Conservation (phyloP, 2,329 filamentous ascomycete genomes). For the Apiospora malaysiana region DNA sequence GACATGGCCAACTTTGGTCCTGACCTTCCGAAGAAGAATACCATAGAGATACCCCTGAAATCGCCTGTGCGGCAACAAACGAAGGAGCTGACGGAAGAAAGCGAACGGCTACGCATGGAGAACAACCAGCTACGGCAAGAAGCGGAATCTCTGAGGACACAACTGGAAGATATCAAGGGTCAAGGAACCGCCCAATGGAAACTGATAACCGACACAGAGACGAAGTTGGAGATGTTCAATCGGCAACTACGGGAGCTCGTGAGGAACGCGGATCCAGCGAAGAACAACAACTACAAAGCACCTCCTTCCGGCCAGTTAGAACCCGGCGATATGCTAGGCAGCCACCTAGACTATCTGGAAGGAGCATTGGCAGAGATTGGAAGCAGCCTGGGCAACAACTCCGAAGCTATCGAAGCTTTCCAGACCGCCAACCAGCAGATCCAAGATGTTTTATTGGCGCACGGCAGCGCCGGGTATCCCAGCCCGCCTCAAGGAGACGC, state of each 20-base stretch:
- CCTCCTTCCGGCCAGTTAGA: conserved; percentile 49
- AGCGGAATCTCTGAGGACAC: conserved; percentile 39
- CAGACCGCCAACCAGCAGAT: conserved; percentile 69
- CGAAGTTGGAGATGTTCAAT: conserved; percentile 72
- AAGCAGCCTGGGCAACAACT: conserved; percentile 57
- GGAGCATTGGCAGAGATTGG: conserved; percentile 67
- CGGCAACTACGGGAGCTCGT: conserved; percentile 70
- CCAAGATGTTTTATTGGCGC: conserved; percentile 56
- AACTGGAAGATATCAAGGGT: conserved; percentile 43
- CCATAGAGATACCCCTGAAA: conserved; percentile 64
- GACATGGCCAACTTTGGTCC: conserved; percentile 53
- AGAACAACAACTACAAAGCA: conserved; percentile 52
- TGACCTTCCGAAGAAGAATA: conserved; percentile 44
- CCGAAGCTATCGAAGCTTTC: conserved; percentile 60
- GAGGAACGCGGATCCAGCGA: conserved; percentile 64
- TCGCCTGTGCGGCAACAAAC: conserved; percentile 62
- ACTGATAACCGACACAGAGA: conserved; percentile 66
- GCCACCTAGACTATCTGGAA: conserved; percentile 75
- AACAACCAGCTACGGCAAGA: conserved; percentile 46
- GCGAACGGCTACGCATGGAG: conserved; percentile 53
- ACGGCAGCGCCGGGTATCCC: conserved; percentile 54
- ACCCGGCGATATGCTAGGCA: conserved; percentile 53
- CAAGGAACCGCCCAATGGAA: conserved; percentile 49
- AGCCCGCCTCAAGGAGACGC: conserved; percentile 64
- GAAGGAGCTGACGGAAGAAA: conserved; percentile 55